Percentiles rank a stretch among this genome's conserved stretches.
These are phyloP conservation scores for Clausena lansium DNA, from an alignment of 345 rosid genomes.

Conservation along the genomic window DNA sequence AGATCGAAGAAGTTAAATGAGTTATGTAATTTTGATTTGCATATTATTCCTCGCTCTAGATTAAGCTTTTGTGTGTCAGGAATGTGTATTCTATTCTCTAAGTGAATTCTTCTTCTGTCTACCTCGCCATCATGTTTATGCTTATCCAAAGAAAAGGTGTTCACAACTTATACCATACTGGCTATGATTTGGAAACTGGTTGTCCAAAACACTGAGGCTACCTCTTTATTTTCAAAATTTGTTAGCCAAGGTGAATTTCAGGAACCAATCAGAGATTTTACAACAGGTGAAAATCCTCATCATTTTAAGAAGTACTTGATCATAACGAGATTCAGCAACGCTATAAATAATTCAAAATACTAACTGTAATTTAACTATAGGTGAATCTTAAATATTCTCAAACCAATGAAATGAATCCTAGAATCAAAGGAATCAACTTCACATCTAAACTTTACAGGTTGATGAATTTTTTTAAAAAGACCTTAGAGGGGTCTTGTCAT, in stretches of 20 bases:
- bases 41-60: constrained; percentile 13
- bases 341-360: not conserved
- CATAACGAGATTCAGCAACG: not conserved
- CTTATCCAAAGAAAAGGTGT: not conserved
- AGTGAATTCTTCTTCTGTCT: constrained; percentile 11
- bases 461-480: too few species aligned
- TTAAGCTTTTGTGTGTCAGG: constrained; percentile 27
- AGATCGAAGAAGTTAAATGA: constrained; percentile 70
- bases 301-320: not conserved
- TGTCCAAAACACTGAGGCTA: not conserved
- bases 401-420: not conserved
- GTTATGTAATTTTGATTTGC: constrained; percentile 24
- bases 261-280: not conserved
- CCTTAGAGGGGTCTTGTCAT: too few species aligned
- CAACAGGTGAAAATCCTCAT: not conserved
- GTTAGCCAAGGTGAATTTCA: not conserved
- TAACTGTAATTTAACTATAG: not conserved
- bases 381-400: not conserved
- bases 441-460: too few species aligned
- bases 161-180: not conserved
- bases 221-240: not conserved
- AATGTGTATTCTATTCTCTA: constrained; percentile 30
- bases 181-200: not conserved
- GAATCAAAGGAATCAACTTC: too few species aligned
- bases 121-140: constrained; percentile 2